Conservation (phyloP, 1,284 basidiomycete species). For the Chiua sp. region DNA sequence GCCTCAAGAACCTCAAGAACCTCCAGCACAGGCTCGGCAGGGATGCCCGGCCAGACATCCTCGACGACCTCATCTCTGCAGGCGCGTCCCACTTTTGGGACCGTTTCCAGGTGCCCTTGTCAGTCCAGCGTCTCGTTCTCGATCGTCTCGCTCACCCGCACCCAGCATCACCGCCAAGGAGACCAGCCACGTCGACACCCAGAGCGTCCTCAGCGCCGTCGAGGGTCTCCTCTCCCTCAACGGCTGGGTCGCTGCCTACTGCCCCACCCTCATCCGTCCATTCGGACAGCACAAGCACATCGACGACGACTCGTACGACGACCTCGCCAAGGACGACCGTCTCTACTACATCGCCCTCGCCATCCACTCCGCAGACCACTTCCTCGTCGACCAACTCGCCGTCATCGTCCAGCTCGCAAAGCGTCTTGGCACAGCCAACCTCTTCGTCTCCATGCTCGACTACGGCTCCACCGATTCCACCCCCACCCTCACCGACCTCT, state of each 20-base stretch:
- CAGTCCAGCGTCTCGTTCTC: slow-evolving; percentile 34
- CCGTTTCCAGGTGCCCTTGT: slow-evolving; percentile 90
- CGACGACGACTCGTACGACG: slow-evolving; percentile 84
- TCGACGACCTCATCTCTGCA: slow-evolving; percentile 74
- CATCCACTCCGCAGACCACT: slow-evolving; percentile 96
- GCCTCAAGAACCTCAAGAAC: slow-evolving; percentile 70
- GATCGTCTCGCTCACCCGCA: slow-evolving; percentile 3
- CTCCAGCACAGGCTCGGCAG: slow-evolving; percentile 87
- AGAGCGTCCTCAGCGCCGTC: slow-evolving; percentile 85
- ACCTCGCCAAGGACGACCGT: slow-evolving; percentile 79
- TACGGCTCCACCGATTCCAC: slow-evolving; percentile 94
- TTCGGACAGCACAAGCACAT: slow-evolving; percentile 90
- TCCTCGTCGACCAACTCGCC: slow-evolving; percentile 94
- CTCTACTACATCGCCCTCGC: slow-evolving; percentile 95
- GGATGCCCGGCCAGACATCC: slow-evolving; percentile 82
- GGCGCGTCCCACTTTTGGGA: slow-evolving; percentile 91
- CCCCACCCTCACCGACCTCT: slow-evolving; percentile 89
- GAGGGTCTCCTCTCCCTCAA: slow-evolving; percentile 92
- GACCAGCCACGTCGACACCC: slow-evolving; percentile 86
- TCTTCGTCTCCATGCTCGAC: slow-evolving; percentile 97
- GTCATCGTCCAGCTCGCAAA: slow-evolving; percentile 94
- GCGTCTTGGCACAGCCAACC: slow-evolving; percentile 82
- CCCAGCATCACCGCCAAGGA: slow-evolving; percentile 77
- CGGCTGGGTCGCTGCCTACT: slow-evolving; percentile 97
- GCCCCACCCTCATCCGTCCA: slow-evolving; percentile 87